phyloP scores from a whole-genome alignment of 2,329 filamentous ascomycete species.

The Ceratocystis destructans region DNA sequence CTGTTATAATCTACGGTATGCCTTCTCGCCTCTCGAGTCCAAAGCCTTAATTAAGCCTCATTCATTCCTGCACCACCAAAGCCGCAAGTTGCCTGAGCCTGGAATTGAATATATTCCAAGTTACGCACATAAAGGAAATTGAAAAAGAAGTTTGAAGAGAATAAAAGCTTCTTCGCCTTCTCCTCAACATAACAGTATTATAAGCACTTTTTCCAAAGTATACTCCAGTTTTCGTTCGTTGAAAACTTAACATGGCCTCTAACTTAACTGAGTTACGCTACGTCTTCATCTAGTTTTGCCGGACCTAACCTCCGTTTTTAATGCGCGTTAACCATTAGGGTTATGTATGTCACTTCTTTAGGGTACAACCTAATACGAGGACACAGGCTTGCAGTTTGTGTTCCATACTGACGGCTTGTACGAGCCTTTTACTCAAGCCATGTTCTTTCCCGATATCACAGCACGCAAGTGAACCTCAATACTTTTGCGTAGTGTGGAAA shows the following conservation, averaged over 20 bases:
- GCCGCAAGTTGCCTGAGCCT: not conserved
- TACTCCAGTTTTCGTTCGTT: no score
- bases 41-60: not conserved
- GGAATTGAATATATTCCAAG: not conserved
- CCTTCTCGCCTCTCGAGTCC: not conserved
- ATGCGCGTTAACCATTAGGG: not conserved
- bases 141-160: no score
- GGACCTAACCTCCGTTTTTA: not conserved
- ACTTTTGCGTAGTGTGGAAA: conserved; percentile 9
- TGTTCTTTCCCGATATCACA: not conserved
- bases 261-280: no score
- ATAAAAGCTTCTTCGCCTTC: no score
- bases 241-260: not conserved
- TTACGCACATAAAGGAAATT: no score
- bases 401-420: not conserved
- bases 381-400: not conserved
- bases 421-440: not conserved
- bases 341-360: not conserved
- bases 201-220: no score
- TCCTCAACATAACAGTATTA: no score
- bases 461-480: not conserved
- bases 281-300: no score
- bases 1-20: no score
- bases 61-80: not conserved
- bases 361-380: not conserved